phyloP scores from a whole-genome alignment of 495 filamentous ascomycete species.

The Bryoglossum gracile region DNA sequence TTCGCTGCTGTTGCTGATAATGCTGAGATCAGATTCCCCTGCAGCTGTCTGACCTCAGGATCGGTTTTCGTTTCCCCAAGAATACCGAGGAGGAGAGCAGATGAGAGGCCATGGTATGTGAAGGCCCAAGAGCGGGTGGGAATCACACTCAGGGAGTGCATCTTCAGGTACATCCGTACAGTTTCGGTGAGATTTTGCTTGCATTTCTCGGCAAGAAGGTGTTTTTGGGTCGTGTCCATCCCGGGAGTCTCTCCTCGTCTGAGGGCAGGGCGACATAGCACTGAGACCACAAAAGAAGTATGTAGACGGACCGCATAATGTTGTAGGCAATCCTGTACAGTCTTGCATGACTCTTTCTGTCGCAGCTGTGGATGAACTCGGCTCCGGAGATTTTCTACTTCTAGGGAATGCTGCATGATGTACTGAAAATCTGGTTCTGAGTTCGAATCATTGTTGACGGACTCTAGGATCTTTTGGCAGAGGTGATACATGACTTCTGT shows the following conservation, averaged over 20 bases:
- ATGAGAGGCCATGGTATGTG: constrained; percentile 56
- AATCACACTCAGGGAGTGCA: constrained; percentile 58
- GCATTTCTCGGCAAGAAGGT: constrained; percentile 44
- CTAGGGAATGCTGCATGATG: constrained; percentile 40
- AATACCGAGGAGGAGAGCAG: constrained; percentile 57
- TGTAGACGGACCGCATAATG: constrained; percentile 48
- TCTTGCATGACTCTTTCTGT: constrained; percentile 45
- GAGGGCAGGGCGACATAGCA: constrained; percentile 47
- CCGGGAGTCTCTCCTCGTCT: constrained; percentile 32
- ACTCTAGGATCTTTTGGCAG: constrained; percentile 41
- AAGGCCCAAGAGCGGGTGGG: constrained; percentile 61
- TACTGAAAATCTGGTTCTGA: constrained; percentile 36
- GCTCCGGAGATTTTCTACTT: constrained; percentile 40
- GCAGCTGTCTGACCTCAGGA: constrained; percentile 47
- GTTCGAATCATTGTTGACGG: constrained; percentile 44
- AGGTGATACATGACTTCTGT: constrained; percentile 50
- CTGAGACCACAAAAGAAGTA: constrained; percentile 47
- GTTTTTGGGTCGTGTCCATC: constrained; percentile 37
- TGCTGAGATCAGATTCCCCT: constrained; percentile 48
- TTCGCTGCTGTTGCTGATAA: constrained; percentile 48
- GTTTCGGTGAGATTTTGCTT: constrained; percentile 57
- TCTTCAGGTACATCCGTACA: constrained; percentile 59
- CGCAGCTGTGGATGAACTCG: constrained; percentile 37
- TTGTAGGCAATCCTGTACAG: constrained; percentile 44
- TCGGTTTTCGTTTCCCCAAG: constrained; percentile 52